Evolutionary conservation across 23 red algal species (phyloP).

Genomic region (Pyropia yezoensis): DNA sequence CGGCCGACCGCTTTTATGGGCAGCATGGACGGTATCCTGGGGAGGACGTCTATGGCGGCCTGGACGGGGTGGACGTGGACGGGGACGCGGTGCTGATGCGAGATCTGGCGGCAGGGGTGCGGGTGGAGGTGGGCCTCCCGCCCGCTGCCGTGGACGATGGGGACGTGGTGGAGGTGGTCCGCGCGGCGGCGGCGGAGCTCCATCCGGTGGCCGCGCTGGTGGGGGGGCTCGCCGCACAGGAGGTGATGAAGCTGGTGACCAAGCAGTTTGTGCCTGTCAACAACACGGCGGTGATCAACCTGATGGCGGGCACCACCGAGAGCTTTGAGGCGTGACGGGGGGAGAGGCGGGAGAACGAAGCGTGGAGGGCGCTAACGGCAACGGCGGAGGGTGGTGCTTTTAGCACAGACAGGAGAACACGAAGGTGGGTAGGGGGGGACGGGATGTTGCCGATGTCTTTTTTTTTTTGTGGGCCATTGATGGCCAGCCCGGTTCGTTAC

Average conservation of each 20-base stretch:
- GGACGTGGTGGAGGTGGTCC: constrained; percentile 54
- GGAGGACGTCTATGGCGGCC: background rate
- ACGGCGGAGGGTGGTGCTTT: no score
- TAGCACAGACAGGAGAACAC: no score
- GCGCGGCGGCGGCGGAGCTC: constrained; percentile 53
- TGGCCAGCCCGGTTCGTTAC: no score
- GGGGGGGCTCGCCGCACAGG: constrained; percentile 81
- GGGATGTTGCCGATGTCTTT: no score
- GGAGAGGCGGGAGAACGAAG: background rate
- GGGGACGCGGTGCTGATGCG: constrained; percentile 16
- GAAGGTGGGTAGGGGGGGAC: no score
- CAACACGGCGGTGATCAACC: constrained; percentile 63
- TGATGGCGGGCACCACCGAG: constrained; percentile 29
- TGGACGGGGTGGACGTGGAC: no score
- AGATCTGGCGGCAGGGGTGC: constrained; percentile 11
- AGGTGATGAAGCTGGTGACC: constrained; percentile 80
- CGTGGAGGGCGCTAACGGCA: no score
- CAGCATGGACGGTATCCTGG: constrained; percentile 38
- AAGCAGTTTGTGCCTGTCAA: constrained; percentile 73
- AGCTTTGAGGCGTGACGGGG: constrained; percentile 34
- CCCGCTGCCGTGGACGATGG: background rate
- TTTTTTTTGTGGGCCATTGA: no score
- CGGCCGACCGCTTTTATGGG: constrained; percentile 30
- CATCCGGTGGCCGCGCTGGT: constrained; percentile 66
- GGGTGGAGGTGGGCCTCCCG: constrained; percentile 29